Evolutionary conservation across 2,329 filamentous ascomycete genomes (phyloP).

Genomic region (Talaromyces sp.): DNA sequence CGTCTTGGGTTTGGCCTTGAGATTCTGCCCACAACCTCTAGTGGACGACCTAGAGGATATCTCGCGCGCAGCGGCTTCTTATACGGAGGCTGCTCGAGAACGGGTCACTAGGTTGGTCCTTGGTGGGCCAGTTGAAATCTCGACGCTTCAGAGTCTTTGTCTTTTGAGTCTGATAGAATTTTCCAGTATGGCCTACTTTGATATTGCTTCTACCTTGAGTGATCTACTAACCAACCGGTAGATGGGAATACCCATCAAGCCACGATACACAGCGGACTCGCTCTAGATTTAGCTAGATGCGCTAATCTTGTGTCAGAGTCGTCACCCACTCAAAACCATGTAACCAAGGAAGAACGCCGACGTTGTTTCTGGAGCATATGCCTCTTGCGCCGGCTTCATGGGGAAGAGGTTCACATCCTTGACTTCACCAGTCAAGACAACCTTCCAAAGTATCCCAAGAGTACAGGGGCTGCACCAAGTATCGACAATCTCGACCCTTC

Average conservation of each 20-base stretch:
- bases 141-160: constrained; percentile 40
- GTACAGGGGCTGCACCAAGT: constrained; percentile 24
- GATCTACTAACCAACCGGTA: constrained; percentile 10
- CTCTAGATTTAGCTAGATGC: constrained; percentile 43
- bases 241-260: constrained; percentile 35
- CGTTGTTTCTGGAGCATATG: constrained; percentile 43
- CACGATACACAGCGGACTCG: constrained; percentile 36
- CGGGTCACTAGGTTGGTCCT: constrained; percentile 37
- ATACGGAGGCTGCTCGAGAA: constrained; percentile 32
- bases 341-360: constrained; percentile 28
- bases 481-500: constrained; percentile 19
- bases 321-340: constrained; percentile 14
- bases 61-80: constrained; percentile 26
- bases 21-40: constrained; percentile 35
- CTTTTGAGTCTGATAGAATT: constrained; percentile 39
- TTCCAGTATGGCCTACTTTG: constrained; percentile 27
- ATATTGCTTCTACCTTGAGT: neutral
- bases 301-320: constrained; percentile 40
- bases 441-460: constrained; percentile 37
- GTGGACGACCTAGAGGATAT: constrained; percentile 17
- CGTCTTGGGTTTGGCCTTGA: constrained; percentile 38
- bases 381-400: constrained; percentile 41
- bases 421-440: constrained; percentile 29
- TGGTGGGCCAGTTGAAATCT: constrained; percentile 38
- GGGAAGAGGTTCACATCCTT: constrained; percentile 37